Evolutionary conservation across 495 filamentous ascomycete species (phyloP).

Genomic region (Margaritispora aquatica): DNA sequence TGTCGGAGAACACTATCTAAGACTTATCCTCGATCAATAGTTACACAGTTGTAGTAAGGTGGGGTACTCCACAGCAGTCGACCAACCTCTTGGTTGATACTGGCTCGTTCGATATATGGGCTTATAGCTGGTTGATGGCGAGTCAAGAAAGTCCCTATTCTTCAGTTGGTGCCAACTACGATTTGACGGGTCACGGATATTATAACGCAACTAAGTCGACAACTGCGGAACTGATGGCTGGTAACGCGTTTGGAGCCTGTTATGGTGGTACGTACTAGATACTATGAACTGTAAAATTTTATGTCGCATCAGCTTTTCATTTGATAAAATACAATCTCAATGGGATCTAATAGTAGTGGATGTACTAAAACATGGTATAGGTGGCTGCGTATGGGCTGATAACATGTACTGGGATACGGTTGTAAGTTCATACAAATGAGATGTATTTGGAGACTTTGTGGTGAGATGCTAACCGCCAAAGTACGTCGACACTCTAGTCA

Average conservation of each 20-base stretch:
- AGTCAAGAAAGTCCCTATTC: not conserved
- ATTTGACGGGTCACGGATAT: not conserved
- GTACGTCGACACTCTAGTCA: not conserved
- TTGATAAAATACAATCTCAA: not conserved
- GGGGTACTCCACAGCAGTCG: slow-evolving; percentile 48
- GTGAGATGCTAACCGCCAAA: not conserved
- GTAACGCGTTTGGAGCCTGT: slow-evolving; percentile 3
- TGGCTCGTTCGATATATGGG: slow-evolving; percentile 48
- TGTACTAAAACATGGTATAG: not conserved
- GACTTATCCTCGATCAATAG: not conserved
- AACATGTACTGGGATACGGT: not conserved
- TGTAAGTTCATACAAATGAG: not conserved
- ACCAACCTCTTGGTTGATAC: slow-evolving; percentile 54
- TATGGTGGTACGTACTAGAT: not conserved
- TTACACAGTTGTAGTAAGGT: not conserved
- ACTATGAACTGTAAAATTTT: not conserved
- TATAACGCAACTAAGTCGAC: slow-evolving; percentile 8
- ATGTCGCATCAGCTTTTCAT: not conserved
- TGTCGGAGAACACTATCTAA: not conserved
- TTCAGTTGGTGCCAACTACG: not conserved
- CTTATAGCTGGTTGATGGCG: slow-evolving; percentile 13
- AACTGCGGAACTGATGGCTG: not conserved
- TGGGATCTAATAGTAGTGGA: no score
- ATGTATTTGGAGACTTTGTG: not conserved
- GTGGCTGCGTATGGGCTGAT: not conserved